These are phyloP conservation scores for Phaeosphaeriaceae sp. DNA, from an alignment of 2,329 filamentous ascomycete genomes.

Conservation along the genomic window DNA sequence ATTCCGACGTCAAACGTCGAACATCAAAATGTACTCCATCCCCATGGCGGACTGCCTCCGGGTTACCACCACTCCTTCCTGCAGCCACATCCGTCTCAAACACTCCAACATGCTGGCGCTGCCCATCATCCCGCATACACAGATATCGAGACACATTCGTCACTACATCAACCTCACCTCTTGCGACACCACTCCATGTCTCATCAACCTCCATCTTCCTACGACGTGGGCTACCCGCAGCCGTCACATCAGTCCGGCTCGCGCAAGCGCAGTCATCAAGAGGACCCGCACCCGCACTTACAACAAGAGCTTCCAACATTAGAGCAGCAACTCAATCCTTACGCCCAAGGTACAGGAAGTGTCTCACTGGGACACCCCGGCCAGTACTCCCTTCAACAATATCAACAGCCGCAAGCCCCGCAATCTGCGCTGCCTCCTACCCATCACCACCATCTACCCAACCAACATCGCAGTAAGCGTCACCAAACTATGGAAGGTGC, in stretches of 20 bases:
- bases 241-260: constrained; percentile 33
- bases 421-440: constrained; percentile 36
- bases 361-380: constrained; percentile 50
- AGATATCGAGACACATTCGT: constrained; percentile 47
- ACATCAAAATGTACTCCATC: constrained; percentile 49
- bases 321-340: constrained; percentile 48
- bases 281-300: constrained; percentile 50
- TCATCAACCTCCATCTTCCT: constrained; percentile 45
- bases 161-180: constrained; percentile 45
- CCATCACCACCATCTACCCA: constrained; percentile 84
- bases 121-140: constrained; percentile 47
- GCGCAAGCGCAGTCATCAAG: constrained; percentile 55
- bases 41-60: constrained; percentile 45
- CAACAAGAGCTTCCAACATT: constrained; percentile 48
- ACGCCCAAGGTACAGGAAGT: constrained; percentile 47
- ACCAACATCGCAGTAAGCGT: constrained; percentile 71
- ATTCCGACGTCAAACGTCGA: constrained; percentile 52
- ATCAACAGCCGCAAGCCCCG: constrained; percentile 34
- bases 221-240: constrained; percentile 46
- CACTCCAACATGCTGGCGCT: constrained; percentile 47
- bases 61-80: constrained; percentile 46
- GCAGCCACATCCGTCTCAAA: constrained; percentile 48
- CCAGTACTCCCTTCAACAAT: constrained; percentile 48
- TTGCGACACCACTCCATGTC: constrained; percentile 47
- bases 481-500: constrained; percentile 59